A percentile compares a stretch with the other conserved stretches of the same genome.
phyloP scores from a whole-genome alignment of 495 filamentous ascomycete genomes.

The Saxophila tyrrhenica region DNA sequence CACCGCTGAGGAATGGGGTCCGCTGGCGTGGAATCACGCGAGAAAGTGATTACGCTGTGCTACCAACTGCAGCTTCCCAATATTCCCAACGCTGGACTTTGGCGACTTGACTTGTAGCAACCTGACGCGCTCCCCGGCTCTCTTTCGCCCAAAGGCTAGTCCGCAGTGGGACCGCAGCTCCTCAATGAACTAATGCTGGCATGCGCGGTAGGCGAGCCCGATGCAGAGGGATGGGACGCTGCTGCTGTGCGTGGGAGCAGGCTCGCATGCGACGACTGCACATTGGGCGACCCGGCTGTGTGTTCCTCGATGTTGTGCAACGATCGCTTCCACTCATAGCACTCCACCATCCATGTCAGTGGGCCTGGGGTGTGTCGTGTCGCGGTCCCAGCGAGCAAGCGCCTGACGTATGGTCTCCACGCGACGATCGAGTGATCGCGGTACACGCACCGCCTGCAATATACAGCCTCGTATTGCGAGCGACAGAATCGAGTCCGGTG shows the following conservation, averaged over 20 bases:
- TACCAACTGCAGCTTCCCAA: not conserved
- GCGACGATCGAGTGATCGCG: not conserved
- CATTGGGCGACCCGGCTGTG: constrained; percentile 17
- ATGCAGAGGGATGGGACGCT: constrained; percentile 23
- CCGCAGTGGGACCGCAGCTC: not conserved
- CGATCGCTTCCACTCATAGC: constrained; percentile 18
- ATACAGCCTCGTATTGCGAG: constrained; percentile 7
- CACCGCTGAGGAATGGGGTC: constrained; percentile 5
- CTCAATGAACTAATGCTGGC: not conserved
- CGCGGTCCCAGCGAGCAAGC: constrained; percentile 4
- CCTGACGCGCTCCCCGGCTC: not conserved
- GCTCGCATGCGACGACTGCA: constrained; percentile 20
- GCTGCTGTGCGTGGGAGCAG: constrained; percentile 18
- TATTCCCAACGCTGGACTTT: constrained; percentile 1
- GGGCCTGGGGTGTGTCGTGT: constrained; percentile 4
- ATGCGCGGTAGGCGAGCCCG: constrained; percentile 7
- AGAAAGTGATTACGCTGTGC: constrained; percentile 5
- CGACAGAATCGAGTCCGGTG: not conserved
- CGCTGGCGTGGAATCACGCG: constrained; percentile 4
- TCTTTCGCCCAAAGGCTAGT: not conserved
- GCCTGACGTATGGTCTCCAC: constrained; percentile 6
- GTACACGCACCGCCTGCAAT: constrained; percentile 4
- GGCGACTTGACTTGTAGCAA: constrained; percentile 10
- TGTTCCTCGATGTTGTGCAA: constrained; percentile 12
- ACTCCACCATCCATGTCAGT: constrained; percentile 19